Evolutionary conservation across 2,329 filamentous ascomycete genomes (phyloP), one percentile per base, ranked within the genome.

Genomic region (Colletotrichum acutatum): DNA sequence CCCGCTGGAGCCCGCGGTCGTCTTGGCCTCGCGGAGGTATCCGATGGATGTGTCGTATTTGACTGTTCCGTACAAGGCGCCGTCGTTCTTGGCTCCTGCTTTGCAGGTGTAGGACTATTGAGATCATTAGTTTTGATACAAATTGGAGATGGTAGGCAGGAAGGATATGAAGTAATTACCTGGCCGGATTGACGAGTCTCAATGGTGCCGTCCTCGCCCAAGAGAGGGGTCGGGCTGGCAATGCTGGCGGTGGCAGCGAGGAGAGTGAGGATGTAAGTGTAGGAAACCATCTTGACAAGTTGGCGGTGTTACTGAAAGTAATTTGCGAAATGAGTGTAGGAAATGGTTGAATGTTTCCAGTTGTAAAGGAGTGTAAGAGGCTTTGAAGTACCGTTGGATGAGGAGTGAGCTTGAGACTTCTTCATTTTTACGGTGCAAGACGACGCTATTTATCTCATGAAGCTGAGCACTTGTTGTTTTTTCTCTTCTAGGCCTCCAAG

Each of bases 201-300:
- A 9, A 56, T 19, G 16, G 26, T 56, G 53, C 53, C 34, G 34
- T 42, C 34, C 14, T 42, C 34, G 34, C 34, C 34, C 34, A 42
- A 42, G 5, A 42, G 34, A 6, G 34, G 26, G 26, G 26, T 52
- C 0, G 62, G 62, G 30, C 49, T 37, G 52, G 62, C 62, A 30
- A 65, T 24, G 22, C 49, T 52, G 32, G 26, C 32, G 5, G 62
- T 56, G 0, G 62, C 62, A 24, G 52, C 62, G 6, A 56, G 62
- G 8, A 65, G 1, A 56, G 62, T 42, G 28, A 65, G 62, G 34
- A 65, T 30, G 5, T 65, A 37, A 65, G 62, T 56, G 46, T 56
- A 56, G 8, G 52, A 57, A 65, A 42, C 14, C 30, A 42, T 42
- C 37, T 26, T 56, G 22, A 26, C 22, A 2, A 6, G 5, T 42